Conservation (phyloP, 1,139 yeast species). For the Spathaspora sp. region DNA sequence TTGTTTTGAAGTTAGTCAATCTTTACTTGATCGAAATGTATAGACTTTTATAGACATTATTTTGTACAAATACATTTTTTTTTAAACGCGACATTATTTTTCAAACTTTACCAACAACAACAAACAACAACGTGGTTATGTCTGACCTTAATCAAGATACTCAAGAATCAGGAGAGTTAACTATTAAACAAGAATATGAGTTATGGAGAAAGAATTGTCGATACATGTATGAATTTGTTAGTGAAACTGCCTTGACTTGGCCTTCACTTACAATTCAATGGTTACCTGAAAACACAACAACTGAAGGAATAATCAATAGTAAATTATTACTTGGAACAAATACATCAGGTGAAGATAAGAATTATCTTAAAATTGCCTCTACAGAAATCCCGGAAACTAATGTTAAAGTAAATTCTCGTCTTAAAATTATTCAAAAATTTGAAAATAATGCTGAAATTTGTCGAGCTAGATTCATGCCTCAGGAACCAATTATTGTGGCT, state of each 20-base stretch:
- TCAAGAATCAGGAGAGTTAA: slow-evolving; percentile 30
- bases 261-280: slow-evolving; percentile 79
- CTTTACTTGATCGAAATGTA: background rate
- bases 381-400: slow-evolving; percentile 59
- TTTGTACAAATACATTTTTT: no score
- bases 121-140: slow-evolving; percentile 1
- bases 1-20: slow-evolving; percentile 24
- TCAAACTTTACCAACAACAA: background rate
- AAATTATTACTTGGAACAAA: slow-evolving; percentile 77
- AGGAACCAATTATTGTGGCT: slow-evolving; percentile 63
- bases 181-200: slow-evolving; percentile 68
- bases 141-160: slow-evolving; percentile 5
- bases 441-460: slow-evolving; percentile 63
- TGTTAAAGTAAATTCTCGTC: slow-evolving; percentile 43
- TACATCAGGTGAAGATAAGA: slow-evolving; percentile 76
- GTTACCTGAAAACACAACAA: slow-evolving; percentile 50
- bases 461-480: slow-evolving; percentile 82
- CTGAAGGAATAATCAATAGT: slow-evolving; percentile 40
- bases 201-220: slow-evolving; percentile 80
- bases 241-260: slow-evolving; percentile 78
- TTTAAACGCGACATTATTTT: background rate
- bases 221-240: slow-evolving; percentile 76
- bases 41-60: slow-evolving; percentile 1
- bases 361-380: slow-evolving; percentile 74
- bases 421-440: slow-evolving; percentile 61